Base-by-base conservation (phyloP, 2,329 filamentous ascomycete species). In the Colletotrichum liriopes region DNA sequence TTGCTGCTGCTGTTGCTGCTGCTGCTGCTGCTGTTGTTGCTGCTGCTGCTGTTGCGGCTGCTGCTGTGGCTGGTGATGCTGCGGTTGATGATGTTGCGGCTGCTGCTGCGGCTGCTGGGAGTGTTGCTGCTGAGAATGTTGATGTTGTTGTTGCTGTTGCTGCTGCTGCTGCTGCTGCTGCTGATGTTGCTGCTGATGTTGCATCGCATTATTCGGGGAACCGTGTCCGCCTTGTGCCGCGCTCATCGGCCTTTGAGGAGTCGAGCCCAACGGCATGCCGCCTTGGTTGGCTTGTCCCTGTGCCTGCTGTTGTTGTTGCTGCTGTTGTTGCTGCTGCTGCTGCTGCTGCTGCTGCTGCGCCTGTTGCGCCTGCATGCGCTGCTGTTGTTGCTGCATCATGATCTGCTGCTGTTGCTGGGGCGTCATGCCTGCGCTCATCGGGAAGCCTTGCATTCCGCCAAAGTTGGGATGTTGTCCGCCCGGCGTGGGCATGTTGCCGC, bases 391-490 rank as follows among this genome's bases (percentile, higher is more conserved):
- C 26, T 77, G 79, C 18, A 73, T 75, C 29, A 77, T 64, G 20
- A 78, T 78, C 39, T 78, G 77, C 37, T 77, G 76, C 54, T 76
- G 75, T 35, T 76, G 77, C 35, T 77, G 77, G 11, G 83, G 85
- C 65, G 85, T 83, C 81, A 89, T 86, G 64, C 84, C 84, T 65
- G 87, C 82, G 71, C 87, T 88, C 86, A 91, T 89, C 51, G 86
- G 84, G 76, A 87, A 91, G 29, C 86, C 85, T 52, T 85, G 82
- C 77, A 84, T 79, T 72, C 85, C 81, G 72, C 80, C 80, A 45
- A 90, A 91, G 78, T 87, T 89, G 62, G 82, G 82, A 61, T 85
- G 85, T 75, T 89, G 88, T 11, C 85, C 85, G 54, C 82, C 83
- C 74, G 84, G 84, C 60, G 84, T 83, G 26, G 87, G 84, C 77